Percentiles rank a stretch among this genome's conserved stretches.
Evolutionary conservation across 2,329 filamentous ascomycete genomes (phyloP).

Genomic region (Uncinocarpus reesii): DNA sequence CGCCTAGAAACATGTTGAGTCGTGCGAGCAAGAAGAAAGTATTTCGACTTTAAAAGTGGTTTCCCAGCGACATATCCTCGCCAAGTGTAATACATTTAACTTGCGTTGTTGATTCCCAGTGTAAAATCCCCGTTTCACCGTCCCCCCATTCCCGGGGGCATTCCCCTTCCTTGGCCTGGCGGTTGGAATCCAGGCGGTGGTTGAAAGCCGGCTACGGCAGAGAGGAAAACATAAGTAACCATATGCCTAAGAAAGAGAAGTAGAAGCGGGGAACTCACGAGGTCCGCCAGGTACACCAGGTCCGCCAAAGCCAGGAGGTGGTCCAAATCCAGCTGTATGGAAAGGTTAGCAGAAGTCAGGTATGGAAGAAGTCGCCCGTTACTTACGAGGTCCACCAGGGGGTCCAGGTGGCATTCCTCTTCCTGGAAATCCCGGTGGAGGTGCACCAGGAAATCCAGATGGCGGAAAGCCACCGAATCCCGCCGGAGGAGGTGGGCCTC

Average conservation of each 20-base stretch:
- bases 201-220: constrained; percentile 41
- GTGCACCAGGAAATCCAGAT: constrained; percentile 44
- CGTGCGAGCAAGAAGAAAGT: neutral
- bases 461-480: constrained; percentile 42
- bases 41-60: no score
- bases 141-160: constrained; percentile 42
- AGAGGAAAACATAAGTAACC: constrained; percentile 31
- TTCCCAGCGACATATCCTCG: constrained; percentile 1
- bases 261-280: constrained; percentile 31
- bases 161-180: constrained; percentile 45
- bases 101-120: neutral
- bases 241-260: neutral
- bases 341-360: constrained; percentile 17
- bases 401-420: constrained; percentile 37
- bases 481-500: constrained; percentile 58
- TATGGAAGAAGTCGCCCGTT: constrained; percentile 20
- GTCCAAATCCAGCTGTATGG: constrained; percentile 37
- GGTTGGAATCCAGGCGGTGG: constrained; percentile 67
- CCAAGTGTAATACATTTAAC: neutral
- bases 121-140: constrained; percentile 23
- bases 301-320: constrained; percentile 40
- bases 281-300: constrained; percentile 32
- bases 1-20: constrained; percentile 2
- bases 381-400: constrained; percentile 43
- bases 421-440: constrained; percentile 43